Evolutionary conservation across 441 rosid genomes (phyloP), one percentile per base, ranked within the genome.

Genomic region (Iberis amara): DNA sequence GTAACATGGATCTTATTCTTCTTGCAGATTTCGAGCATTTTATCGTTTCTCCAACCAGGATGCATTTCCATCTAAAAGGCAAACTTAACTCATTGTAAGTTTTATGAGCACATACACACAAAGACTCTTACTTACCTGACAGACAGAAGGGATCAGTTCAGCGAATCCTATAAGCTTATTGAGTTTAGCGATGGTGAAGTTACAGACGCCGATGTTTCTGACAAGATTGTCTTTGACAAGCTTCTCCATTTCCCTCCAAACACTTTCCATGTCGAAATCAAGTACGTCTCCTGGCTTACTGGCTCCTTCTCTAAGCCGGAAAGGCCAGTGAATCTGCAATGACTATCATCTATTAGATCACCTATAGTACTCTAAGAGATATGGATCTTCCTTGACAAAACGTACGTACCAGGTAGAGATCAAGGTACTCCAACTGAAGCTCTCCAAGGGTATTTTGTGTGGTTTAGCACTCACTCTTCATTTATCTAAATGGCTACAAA

Each of bases 1-100:
- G 80, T 79, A 26, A 70, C 79, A 65, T 72, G 85, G 42, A 79
- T 75, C 30, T 51, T 55, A 39, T 68, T 74, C 45, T 39, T 63
- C n/a, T 55, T 65, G 62, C 81, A 76, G 40, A 66, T 52, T 35
- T 76, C 62, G 11, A 79, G 58, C 65, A 79, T 74, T 55, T 64
- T 64, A 41, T 81, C 88, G 49, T 79, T 81, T 58, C 84, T 71
- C 80, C 82, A 81, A 39, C 82, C 79, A 0, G 77, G 82, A 68
- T 81, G 84, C 88, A 78, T 81, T 63, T 80, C 80, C 73, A 81
- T 78, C 79, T 75, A 50, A 18, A 18, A 44, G 33, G 2, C 44
- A 3, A 60, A 30, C 21, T 18, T 18, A 18, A 18, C 21, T 30
- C 2, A 6, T 28, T 6, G 8, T 7, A 30, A 30, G 1, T 7